phyloP scores from a whole-genome alignment of 805 yeast species.

The Saccharomyces eubayanus region DNA sequence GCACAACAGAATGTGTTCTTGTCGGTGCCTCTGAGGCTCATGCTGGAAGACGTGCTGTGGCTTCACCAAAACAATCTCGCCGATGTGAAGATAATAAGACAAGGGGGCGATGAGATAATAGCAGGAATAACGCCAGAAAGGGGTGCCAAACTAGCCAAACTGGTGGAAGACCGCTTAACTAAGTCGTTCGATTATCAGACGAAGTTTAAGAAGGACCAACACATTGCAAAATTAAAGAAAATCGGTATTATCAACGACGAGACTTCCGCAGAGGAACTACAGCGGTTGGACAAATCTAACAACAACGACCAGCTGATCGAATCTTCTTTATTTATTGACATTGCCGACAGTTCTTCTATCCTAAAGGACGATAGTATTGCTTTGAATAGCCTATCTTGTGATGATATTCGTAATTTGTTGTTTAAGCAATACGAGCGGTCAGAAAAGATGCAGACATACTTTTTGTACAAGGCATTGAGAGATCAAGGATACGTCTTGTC shows the following conservation, averaged over 20 bases:
- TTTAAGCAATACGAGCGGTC: not conserved
- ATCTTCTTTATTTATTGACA: conserved; percentile 20
- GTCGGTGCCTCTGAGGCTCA: conserved; percentile 71
- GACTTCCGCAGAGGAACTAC: not conserved
- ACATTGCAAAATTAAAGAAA: conserved; percentile 11
- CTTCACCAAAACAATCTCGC: conserved; percentile 40
- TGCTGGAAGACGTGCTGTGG: conserved; percentile 67
- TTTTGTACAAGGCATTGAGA: conserved; percentile 11
- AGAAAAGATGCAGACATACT: not conserved
- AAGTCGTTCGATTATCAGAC: conserved; percentile 17
- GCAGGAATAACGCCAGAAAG: not conserved
- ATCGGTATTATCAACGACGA: conserved; percentile 11
- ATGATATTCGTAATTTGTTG: not conserved
- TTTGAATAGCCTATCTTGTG: not conserved
- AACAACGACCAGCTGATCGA: conserved; percentile 11
- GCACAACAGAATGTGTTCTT: conserved; percentile 89
- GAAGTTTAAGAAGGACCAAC: conserved; percentile 16
- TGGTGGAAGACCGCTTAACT: conserved; percentile 3
- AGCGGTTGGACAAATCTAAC: not conserved
- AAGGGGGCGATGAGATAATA: conserved; percentile 19
- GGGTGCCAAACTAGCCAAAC: not conserved
- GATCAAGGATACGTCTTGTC: conserved; percentile 45
- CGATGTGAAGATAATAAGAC: conserved; percentile 36
- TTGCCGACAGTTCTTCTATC: conserved; percentile 10
- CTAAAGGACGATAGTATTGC: not conserved